Evolutionary conservation across 179 eudicot species (phyloP), one percentile per base, ranked within the genome.

Genomic region (Gypsophila paniculata): DNA sequence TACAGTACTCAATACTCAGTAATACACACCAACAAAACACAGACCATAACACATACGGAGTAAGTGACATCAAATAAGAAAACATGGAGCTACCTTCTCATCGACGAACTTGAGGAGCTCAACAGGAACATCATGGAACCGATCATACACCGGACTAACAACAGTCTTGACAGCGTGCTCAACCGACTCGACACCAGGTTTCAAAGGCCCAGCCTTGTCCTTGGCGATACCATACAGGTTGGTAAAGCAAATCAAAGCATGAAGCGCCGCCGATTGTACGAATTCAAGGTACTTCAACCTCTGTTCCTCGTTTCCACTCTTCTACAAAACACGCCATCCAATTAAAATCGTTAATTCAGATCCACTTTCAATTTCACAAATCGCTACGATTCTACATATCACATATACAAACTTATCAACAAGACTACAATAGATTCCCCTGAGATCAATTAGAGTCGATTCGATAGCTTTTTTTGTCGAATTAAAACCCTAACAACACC

Each of bases 161-260:
- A 92, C 98, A 11, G 87, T 87, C 88, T 89, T 95, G 12, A 95
- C 96, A 1, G 99, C 89, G 38, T 94, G 92, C 81, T 95, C 99
- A n/a, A 95, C 91, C n/a, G 91, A 81, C 84, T 92, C 87, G 6
- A 95, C 91, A 32, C 97, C 86, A 5, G 96, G 88, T 82, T 95
- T 95, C 66, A 95, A 70, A 4, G 99, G 93, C 17, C 99, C 99
- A 0, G 96, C 74, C 70, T 90, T 95, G 34, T 92, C 93, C 93
- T 92, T 95, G 17, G 99, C 99, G 22, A 86, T 86, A 17, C 72
- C 82, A 68, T 95, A 95, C 3, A 87, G 82, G 67, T 78, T 91
- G 8, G 91, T 76, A 76, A 89, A 88, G 69, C 82, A 82, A 49
- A 90, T 23, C 68, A 89, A 69, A 10, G 96, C 89, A 49, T 87